A percentile compares a stretch with the other conserved stretches of the same genome.
Evolutionary conservation across 176 grass and related monocot genomes (phyloP).

Genomic region (Aechmea fasciata): DNA sequence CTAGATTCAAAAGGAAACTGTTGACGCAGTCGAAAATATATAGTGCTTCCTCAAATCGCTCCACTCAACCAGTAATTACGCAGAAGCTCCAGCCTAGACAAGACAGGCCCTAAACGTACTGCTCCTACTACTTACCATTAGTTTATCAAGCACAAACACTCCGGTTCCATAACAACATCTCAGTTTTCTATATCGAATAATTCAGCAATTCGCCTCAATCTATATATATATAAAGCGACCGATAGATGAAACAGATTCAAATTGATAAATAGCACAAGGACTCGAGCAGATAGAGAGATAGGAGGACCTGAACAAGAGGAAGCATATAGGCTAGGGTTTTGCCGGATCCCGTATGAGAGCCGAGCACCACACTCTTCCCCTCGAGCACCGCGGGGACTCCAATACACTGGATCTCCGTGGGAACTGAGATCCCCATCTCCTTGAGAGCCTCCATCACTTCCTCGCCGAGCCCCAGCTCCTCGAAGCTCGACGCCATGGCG

Average conservation of each 20-base stretch:
- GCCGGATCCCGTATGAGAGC: conserved; percentile 92
- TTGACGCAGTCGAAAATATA: too few species aligned
- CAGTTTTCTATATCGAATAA: not conserved
- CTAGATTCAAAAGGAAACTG: too few species aligned
- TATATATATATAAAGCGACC: not conserved
- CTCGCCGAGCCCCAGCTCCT: conserved; percentile 54
- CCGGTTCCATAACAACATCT: not conserved
- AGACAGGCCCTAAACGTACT: too few species aligned
- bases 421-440: conserved; percentile 68
- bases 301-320: conserved; percentile 72
- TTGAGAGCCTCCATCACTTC: conserved; percentile 51
- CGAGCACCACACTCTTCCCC: conserved; percentile 68
- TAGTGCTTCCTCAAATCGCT: too few species aligned
- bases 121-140: too few species aligned
- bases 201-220: not conserved
- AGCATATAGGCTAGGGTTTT: conserved; percentile 94
- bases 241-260: too few species aligned
- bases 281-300: not conserved
- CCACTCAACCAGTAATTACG: too few species aligned
- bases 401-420: conserved; percentile 88
- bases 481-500: conserved; percentile 38
- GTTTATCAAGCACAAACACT: not conserved
- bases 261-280: not conserved
- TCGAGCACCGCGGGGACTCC: conserved; percentile 57
- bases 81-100: too few species aligned